Conservation (phyloP, 2,329 filamentous ascomycete genomes). For the Penicillium sp. region DNA sequence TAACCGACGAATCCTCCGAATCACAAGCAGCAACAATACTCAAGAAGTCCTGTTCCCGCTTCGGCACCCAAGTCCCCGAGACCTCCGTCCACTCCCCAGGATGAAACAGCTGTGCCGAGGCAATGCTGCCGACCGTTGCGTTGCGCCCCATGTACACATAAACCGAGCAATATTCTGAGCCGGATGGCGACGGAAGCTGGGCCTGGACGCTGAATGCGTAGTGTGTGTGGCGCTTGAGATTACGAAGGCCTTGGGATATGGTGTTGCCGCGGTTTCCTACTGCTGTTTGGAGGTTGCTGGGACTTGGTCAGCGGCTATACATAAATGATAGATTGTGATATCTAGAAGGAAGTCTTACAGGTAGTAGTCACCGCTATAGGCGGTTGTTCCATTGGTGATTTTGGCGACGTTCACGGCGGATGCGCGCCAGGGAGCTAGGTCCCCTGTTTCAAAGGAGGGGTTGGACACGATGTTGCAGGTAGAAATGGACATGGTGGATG, state of each 20-base stretch:
- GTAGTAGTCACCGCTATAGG: conserved; percentile 22
- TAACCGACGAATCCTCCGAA: conserved; percentile 18
- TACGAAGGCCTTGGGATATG: conserved; percentile 19
- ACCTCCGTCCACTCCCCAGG: conserved; percentile 20
- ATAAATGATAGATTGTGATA: not conserved
- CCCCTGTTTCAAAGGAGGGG: conserved; percentile 25
- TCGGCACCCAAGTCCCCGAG: conserved; percentile 17
- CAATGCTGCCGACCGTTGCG: conserved; percentile 16
- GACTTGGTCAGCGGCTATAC: not conserved
- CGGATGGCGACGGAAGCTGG: conserved; percentile 7
- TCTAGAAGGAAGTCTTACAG: conserved; percentile 11
- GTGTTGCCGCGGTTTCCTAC: conserved; percentile 21
- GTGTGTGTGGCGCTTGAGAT: conserved; percentile 13
- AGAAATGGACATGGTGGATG: conserved; percentile 16
- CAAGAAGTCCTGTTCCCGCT: conserved; percentile 12
- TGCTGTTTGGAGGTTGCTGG: conserved; percentile 22
- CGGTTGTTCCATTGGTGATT: conserved; percentile 17
- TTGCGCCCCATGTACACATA: conserved; percentile 21
- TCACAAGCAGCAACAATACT: conserved; percentile 20
- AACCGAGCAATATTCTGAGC: conserved; percentile 16
- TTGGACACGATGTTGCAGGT: conserved; percentile 23
- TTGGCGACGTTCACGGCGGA: conserved; percentile 21
- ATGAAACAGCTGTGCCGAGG: conserved; percentile 4
- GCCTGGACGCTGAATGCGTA: conserved; percentile 22
- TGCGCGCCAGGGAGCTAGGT: conserved; percentile 21